These are phyloP conservation scores for Yueomyces sinensis DNA, from an alignment of 805 yeast genomes.

Conservation along the genomic window DNA sequence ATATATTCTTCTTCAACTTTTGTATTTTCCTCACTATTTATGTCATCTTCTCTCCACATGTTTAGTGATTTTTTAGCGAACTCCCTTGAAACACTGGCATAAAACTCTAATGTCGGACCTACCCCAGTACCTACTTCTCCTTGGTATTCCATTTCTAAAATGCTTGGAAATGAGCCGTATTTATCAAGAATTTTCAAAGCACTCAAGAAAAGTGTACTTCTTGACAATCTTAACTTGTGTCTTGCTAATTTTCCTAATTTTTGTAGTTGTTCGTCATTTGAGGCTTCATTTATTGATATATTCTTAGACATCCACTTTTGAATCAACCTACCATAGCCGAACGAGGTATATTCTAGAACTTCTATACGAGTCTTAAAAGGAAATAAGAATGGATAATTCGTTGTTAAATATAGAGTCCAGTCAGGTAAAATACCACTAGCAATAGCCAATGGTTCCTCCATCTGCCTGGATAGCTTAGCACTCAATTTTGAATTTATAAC, in stretches of 20 bases:
- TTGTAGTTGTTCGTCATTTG: conserved; percentile 14
- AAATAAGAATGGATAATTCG: conserved; percentile 66
- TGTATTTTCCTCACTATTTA: conserved; percentile 17
- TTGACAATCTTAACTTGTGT: conserved; percentile 66
- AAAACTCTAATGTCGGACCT: conserved; percentile 93
- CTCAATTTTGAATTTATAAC: conserved; percentile 73
- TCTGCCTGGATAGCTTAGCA: conserved; percentile 73
- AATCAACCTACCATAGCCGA: conserved; percentile 76
- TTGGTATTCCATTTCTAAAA: conserved; percentile 74
- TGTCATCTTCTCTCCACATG: conserved; percentile 50
- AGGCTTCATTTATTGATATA: not conserved
- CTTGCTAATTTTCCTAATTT: conserved; percentile 66
- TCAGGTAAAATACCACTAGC: conserved; percentile 77
- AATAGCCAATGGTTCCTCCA: conserved; percentile 80
- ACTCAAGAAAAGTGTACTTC: conserved; percentile 57
- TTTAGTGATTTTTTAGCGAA: conserved; percentile 43
- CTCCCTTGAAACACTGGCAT: conserved; percentile 65
- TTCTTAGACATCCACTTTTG: conserved; percentile 57
- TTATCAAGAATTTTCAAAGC: conserved; percentile 66
- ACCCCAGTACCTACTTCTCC: conserved; percentile 94
- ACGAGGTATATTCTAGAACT: conserved; percentile 76
- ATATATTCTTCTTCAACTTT: conserved; percentile 29
- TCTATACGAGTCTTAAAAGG: conserved; percentile 71
- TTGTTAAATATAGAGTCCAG: conserved; percentile 69
- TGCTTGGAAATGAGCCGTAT: conserved; percentile 68